phyloP scores from a whole-genome alignment of 495 filamentous ascomycete species.

The Penicillium canariense region DNA sequence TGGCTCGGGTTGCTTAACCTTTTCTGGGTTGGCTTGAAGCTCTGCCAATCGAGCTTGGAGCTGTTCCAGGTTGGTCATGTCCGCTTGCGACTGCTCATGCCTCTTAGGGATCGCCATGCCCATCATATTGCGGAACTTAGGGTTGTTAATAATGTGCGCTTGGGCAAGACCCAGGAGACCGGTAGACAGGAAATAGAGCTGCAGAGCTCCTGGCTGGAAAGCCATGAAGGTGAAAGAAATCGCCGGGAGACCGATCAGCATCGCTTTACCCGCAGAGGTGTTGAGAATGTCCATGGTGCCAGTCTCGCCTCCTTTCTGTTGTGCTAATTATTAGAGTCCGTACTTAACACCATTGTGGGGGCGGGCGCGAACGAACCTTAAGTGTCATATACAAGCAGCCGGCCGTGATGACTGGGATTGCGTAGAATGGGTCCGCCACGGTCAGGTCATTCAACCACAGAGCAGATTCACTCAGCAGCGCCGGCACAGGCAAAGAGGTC shows the following conservation, averaged over 20 bases:
- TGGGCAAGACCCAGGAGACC: constrained; percentile 58
- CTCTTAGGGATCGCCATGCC: constrained; percentile 24
- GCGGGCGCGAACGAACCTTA: constrained; percentile 46
- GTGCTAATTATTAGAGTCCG: not conserved
- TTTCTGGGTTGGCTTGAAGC: constrained; percentile 4
- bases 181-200: constrained; percentile 66
- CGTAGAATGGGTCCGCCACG: constrained; percentile 67
- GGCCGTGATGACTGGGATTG: constrained; percentile 62
- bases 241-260: constrained; percentile 59
- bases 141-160: constrained; percentile 46
- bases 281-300: constrained; percentile 32
- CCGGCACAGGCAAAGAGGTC: constrained; percentile 75
- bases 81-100: not conserved
- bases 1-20: not conserved
- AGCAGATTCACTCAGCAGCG: constrained; percentile 62
- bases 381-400: constrained; percentile 52
- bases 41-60: constrained; percentile 7
- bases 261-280: constrained; percentile 39
- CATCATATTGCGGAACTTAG: constrained; percentile 25
- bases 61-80: not conserved
- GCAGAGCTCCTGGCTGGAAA: constrained; percentile 64
- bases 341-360: not conserved
- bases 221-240: constrained; percentile 61
- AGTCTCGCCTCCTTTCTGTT: constrained; percentile 54
- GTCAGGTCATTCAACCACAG: constrained; percentile 83